Base-by-base conservation (phyloP, 805 yeast genomes). In the Maudiozyma bulderi region DNA sequence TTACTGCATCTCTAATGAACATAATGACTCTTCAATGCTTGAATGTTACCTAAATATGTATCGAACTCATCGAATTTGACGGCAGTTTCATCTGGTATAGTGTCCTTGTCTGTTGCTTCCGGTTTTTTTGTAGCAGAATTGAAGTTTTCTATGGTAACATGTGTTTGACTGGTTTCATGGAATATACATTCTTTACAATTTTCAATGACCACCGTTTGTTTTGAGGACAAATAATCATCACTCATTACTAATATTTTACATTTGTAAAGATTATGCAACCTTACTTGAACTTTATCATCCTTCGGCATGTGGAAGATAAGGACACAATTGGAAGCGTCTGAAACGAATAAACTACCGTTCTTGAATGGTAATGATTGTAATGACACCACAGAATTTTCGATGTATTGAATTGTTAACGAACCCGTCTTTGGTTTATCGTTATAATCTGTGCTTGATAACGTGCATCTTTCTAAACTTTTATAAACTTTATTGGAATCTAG, bases 181-280 rank as follows among this genome's bases (percentile, higher is more conserved):
- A 65, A 59, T 11, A 44, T 45, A 30, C 62, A 60, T 6, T 56
- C 45, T 11, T 47, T 8, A 38, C 59, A 59, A 47, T 57, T 48
- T 44, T 65, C 69, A 9, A 65, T 48, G 4, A 62, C 48, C 5
- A 65, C 54, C 8, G 51, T 53, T 46, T 63, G 67, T 15, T 40
- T 38, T 20, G 50, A 14, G 6, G 43, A 37, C 9, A 34, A 28
- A 8, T 47, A 20, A 3, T 46, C 48, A 10, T 28, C 37, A 31
- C 49, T 30, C 13, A 41, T 39, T 8, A 64, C 48, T 28, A 45
- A 39, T 20, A 65, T 44, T 40, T 51, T 54, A 50, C 67, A 65
- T 28, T 56, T 49, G 3, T 43, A 3, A 35, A 63, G 34, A 15
- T 51, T 53, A 47, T 54, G 61, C 5, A 63, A 47, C 33, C 69